phyloP scores from a whole-genome alignment of 2,329 filamentous ascomycete species.

The Trichoderma asperellum region DNA sequence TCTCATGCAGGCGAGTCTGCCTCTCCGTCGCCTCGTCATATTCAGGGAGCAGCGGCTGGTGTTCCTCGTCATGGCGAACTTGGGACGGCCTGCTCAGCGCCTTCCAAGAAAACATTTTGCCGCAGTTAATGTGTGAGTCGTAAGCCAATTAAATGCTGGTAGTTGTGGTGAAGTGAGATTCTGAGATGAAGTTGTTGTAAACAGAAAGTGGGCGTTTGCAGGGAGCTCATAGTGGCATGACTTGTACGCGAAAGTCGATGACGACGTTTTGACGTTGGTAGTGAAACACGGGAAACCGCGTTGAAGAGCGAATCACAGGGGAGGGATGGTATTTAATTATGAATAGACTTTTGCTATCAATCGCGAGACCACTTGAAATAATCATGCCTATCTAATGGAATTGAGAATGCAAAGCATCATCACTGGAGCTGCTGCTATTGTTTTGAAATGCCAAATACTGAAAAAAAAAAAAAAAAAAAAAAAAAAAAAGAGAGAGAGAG shows the following conservation, averaged over 20 bases:
- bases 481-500: too few species aligned
- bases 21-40: constrained; percentile 85
- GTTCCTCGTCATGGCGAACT: constrained; percentile 59
- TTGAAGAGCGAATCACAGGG: background rate
- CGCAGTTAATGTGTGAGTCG: background rate
- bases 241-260: constrained; percentile 8
- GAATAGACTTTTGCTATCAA: background rate
- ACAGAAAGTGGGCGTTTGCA: background rate
- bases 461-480: background rate
- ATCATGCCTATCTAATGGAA: background rate
- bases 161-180: background rate
- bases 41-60: constrained; percentile 77
- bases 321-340: too few species aligned
- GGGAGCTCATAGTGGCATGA: background rate
- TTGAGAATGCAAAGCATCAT: background rate
- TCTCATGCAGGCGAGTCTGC: constrained; percentile 79
- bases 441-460: background rate
- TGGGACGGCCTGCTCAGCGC: constrained; percentile 32
- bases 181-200: background rate
- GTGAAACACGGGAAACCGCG: constrained; percentile 4
- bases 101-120: constrained; percentile 28
- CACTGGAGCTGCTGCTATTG: background rate
- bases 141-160: too few species aligned
- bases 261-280: constrained; percentile 11
- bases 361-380: background rate